These are phyloP conservation scores for Diaporthe amygdali DNA, from an alignment of 2,329 filamentous ascomycete genomes.

Conservation along the genomic window DNA sequence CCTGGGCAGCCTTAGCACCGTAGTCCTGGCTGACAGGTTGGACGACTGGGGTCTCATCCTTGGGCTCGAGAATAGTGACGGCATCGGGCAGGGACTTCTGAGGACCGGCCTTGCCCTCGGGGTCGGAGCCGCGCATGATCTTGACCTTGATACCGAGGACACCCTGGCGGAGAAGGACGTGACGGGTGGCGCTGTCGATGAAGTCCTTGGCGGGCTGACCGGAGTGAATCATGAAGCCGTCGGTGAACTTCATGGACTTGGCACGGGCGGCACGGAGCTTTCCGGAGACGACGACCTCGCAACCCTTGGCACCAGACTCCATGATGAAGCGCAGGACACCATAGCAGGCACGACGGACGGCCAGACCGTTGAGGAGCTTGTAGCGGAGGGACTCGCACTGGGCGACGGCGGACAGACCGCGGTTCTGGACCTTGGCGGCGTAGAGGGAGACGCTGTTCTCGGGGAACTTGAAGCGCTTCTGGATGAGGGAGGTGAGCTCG, in stretches of 20 bases:
- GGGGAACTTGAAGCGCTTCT: slow-evolving; percentile 99
- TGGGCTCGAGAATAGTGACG: slow-evolving; percentile 99
- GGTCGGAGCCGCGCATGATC: slow-evolving; percentile 99
- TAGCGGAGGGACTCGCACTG: slow-evolving; percentile 99
- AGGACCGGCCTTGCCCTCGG: slow-evolving; percentile 97
- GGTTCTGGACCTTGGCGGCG: slow-evolving; percentile 99
- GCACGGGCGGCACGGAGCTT: slow-evolving; percentile 99
- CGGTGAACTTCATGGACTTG: slow-evolving; percentile 99
- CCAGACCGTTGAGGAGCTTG: slow-evolving; percentile 99
- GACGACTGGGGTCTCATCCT: slow-evolving; percentile 96
- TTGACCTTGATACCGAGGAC: slow-evolving; percentile 99
- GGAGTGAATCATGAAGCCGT: slow-evolving; percentile 99
- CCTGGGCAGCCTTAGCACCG: slow-evolving; percentile 82
- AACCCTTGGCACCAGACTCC: slow-evolving; percentile 99
- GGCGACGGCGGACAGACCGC: slow-evolving; percentile 98
- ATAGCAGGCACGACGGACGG: slow-evolving; percentile 98
- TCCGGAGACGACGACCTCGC: slow-evolving; percentile 98
- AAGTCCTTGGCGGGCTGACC: slow-evolving; percentile 99
- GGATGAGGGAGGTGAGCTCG: slow-evolving; percentile 99
- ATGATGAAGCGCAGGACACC: slow-evolving; percentile 99
- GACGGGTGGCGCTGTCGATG: slow-evolving; percentile 97
- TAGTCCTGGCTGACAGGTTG: slow-evolving; percentile 99
- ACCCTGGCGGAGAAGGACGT: slow-evolving; percentile 99
- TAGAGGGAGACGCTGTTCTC: slow-evolving; percentile 99
- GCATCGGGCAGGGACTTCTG: slow-evolving; percentile 97